A percentile compares a stretch with the other conserved stretches of the same genome.
phyloP scores from a whole-genome alignment of 257 asterid genomes.

The Echium plantagineum region DNA sequence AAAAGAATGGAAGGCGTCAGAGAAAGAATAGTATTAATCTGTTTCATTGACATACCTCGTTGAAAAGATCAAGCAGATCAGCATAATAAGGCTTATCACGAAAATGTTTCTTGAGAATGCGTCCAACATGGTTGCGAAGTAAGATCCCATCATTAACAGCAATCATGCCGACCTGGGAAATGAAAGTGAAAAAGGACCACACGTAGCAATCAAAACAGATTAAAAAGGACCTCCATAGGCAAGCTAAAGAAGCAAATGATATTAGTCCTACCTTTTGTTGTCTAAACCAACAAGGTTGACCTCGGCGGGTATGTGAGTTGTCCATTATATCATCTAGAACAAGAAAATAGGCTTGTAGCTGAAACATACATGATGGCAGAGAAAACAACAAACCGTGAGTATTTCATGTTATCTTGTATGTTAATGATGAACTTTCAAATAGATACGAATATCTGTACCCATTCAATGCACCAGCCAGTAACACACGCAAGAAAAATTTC shows the following conservation, averaged over 20 bases:
- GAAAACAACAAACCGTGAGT: background rate
- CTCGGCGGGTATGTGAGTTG: slow-evolving; percentile 75
- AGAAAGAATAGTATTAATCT: background rate
- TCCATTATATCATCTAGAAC: slow-evolving; percentile 95
- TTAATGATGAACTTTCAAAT: background rate
- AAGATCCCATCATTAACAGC: slow-evolving; percentile 78
- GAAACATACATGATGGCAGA: slow-evolving; percentile 13
- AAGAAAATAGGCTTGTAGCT: slow-evolving; percentile 96
- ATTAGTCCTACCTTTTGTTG: slow-evolving; percentile 50
- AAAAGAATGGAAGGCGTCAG: background rate
- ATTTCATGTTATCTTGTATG: background rate
- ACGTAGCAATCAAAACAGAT: background rate
- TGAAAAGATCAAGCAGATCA: slow-evolving; percentile 79
- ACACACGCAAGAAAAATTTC: slow-evolving; percentile 80
- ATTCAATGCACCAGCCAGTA: slow-evolving; percentile 97
- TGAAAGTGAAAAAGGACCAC: background rate
- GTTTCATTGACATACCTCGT: slow-evolving; percentile 37
- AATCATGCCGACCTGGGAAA: slow-evolving; percentile 72
- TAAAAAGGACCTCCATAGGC: background rate
- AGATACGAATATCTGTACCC: slow-evolving; percentile 35
- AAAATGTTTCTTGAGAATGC: slow-evolving; percentile 87
- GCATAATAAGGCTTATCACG: slow-evolving; percentile 71
- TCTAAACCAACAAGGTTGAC: slow-evolving; percentile 92
- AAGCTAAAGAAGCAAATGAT: slow-evolving; percentile 10
- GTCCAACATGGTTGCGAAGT: slow-evolving; percentile 85